Base-by-base conservation (phyloP, 23 red algal species). In the Gracilaria caudata region DNA sequence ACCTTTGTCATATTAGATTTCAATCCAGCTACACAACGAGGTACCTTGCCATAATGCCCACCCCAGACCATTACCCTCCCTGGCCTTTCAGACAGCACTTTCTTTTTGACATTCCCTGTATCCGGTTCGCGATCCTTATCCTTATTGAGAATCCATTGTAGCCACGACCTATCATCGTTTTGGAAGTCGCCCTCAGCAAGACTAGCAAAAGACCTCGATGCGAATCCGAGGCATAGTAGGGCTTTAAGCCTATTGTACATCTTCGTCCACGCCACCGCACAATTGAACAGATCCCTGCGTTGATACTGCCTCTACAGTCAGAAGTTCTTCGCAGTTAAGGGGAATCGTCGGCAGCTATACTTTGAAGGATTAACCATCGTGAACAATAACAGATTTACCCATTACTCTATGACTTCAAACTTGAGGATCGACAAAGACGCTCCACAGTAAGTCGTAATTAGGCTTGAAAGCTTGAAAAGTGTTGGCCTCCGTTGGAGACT, bases 1-100 rank as follows among this genome's bases (percentile, higher is more conserved):
- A 79, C 74, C 16, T 56, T 57, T 35, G 16, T 53, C 16, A 79
- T 57, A 17, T 57, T 53, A 20, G 32, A 17, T 17, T 57, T 2
- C 12, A 79, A 44, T 36, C 51, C 74, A 34, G 2, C 44, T 33
- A 79, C 7, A 35, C 16, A 35, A 6, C 44, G 44, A 20, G 74
- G 74, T 51, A 57, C 28, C 14, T 57, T 53, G 2, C 74, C 74
- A 23, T n/a, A 79, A 14, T 10, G 16, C 4, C 74, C 74, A 20
- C 74, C 74, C 74, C 74, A 79, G 1, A 57, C 74, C 44, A 79
- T 19, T 43, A 57, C 74, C 36, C 13, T 79, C 17, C 74, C 74
- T 23, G 74, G 74, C 3, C 1, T 43, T 36, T 30, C 46, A 8
- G 74, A 12, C 5, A 79, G 43, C 19, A 33, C 74, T 45, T 79